A percentile compares a stretch with the other conserved stretches of the same genome.
These are phyloP conservation scores for Neurospora sp. DNA, from an alignment of 2,329 filamentous ascomycete genomes.

Conservation along the genomic window DNA sequence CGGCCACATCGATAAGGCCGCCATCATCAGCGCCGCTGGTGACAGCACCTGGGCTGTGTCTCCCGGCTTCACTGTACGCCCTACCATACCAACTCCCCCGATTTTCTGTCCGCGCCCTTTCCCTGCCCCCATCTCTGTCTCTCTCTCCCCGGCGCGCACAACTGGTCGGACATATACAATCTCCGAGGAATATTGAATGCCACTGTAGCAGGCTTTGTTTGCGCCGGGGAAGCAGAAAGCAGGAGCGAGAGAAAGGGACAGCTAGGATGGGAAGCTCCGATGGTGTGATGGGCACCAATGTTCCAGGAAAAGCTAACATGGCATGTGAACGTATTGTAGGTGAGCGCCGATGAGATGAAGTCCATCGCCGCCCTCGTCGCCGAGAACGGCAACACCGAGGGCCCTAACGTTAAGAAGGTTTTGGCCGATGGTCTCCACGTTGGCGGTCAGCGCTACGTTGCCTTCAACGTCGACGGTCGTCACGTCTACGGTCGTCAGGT, in stretches of 20 bases:
- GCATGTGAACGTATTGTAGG: slow-evolving; percentile 25
- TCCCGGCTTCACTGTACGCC: slow-evolving; percentile 60
- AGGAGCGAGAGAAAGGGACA: neutral
- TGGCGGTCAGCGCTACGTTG: slow-evolving; percentile 67
- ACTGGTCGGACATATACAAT: neutral
- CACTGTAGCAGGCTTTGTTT: neutral
- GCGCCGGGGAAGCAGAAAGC: neutral
- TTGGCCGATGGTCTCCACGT: slow-evolving; percentile 67
- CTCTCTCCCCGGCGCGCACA: neutral
- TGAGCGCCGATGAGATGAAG: slow-evolving; percentile 52
- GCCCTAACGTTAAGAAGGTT: slow-evolving; percentile 51
- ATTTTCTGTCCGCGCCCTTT: neutral
- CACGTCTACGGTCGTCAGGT: slow-evolving; percentile 84
- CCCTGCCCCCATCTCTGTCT: neutral
- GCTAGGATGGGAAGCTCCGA: neutral
- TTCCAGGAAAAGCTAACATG: neutral
- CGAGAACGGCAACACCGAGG: slow-evolving; percentile 20
- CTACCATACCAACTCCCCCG: neutral
- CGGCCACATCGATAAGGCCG: slow-evolving; percentile 72
- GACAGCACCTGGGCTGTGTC: slow-evolving; percentile 72
- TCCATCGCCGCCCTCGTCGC: slow-evolving; percentile 42
- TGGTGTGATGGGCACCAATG: neutral
- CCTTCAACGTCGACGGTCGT: slow-evolving; percentile 65
- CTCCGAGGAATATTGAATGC: neutral
- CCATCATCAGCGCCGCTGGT: slow-evolving; percentile 73